phyloP scores from a whole-genome alignment of 1,284 basidiomycete genomes.

The Pyrrhoderma lamaoense region DNA sequence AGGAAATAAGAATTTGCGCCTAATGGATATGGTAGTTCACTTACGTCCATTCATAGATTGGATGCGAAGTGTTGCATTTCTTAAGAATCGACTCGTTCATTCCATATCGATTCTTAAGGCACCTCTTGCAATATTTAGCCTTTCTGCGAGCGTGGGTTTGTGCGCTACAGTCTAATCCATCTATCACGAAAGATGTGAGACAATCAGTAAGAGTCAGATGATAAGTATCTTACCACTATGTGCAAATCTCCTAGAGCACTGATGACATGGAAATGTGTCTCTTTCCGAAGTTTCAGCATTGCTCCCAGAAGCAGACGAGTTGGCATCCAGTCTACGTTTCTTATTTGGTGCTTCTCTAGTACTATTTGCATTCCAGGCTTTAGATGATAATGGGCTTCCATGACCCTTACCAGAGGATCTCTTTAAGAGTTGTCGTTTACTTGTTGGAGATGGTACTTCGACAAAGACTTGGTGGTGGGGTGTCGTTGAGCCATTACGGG shows the following conservation, averaged over 20 bases:
- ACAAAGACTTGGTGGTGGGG: too few species aligned
- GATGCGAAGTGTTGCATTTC: constrained; percentile 21
- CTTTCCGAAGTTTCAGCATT: constrained; percentile 23
- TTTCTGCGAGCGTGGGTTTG: constrained; percentile 34
- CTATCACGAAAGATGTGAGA: background rate
- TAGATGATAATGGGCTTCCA: constrained; percentile 20
- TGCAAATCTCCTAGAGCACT: constrained; percentile 39
- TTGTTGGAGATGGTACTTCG: constrained; percentile 51
- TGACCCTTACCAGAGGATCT: too few species aligned
- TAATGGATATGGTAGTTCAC: constrained; percentile 19
- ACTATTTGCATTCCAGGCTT: constrained; percentile 11
- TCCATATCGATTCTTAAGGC: constrained; percentile 59
- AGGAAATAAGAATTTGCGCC: constrained; percentile 1
- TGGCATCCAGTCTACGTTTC: constrained; percentile 13
- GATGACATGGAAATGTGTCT: constrained; percentile 54
- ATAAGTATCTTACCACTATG: constrained; percentile 3
- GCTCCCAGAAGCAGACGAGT: constrained; percentile 6
- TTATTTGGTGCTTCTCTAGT: constrained; percentile 10
- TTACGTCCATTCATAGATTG: constrained; percentile 49
- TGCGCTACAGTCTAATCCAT: background rate
- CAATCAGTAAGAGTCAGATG: background rate
- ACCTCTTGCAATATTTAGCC: constrained; percentile 54
- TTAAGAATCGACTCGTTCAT: constrained; percentile 42
- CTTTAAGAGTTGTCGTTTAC: too few species aligned
- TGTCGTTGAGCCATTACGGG: too few species aligned